Base-by-base conservation (phyloP, 306 rosid species). In the Casuarina cunninghamiana region DNA sequence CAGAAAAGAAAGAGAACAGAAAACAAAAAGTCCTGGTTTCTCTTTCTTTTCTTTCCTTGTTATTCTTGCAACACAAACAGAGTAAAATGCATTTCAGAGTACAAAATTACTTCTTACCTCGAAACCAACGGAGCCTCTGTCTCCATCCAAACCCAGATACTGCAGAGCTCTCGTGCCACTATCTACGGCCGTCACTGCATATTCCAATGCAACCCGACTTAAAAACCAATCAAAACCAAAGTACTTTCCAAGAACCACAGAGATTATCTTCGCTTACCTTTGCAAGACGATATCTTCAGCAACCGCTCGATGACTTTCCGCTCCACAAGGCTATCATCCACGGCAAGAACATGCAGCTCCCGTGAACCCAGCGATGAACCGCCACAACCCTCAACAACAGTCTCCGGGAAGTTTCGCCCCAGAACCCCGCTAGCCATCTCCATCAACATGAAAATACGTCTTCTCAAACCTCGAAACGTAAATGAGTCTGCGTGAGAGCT, bases 101-200 rank as follows among this genome's bases (percentile, higher is more conserved):
- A 68, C 53, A 53, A 55, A 42, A 3, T 39, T 3, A 61, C 69
- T 62, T 3, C 97, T 89, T 84, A 94, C 98, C 87, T 91, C 87
- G 66, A 92, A 79, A 0, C 86, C 97, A 42, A 85, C 82, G 35
- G 97, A 82, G 77, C 41, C 80, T n/a, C 83, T 84, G 54, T 88
- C 90, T 19, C 93, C 99, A 71, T 91, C 99, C 81, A 95, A 86
- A 0, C 99, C 99, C 84, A 95, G 69, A 87, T 83, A 95, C 63
- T 95, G 93, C 79, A 95, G 89, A 81, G 99, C 99, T 79, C 97
- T 82, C 2, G 90, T 89, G 70, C 96, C 99, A 77, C 99, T 95
- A 3, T 95, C 99, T 8, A 95, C 99, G 7, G 93, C 90, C 11
- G 99, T 95, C 71, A 95, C 99, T 94, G 89, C 72, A 79, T 42